Percentiles rank a stretch among this genome's conserved stretches.
Evolutionary conservation across 2,329 filamentous ascomycete species (phyloP).

Genomic region (Microdochium bolleyi): DNA sequence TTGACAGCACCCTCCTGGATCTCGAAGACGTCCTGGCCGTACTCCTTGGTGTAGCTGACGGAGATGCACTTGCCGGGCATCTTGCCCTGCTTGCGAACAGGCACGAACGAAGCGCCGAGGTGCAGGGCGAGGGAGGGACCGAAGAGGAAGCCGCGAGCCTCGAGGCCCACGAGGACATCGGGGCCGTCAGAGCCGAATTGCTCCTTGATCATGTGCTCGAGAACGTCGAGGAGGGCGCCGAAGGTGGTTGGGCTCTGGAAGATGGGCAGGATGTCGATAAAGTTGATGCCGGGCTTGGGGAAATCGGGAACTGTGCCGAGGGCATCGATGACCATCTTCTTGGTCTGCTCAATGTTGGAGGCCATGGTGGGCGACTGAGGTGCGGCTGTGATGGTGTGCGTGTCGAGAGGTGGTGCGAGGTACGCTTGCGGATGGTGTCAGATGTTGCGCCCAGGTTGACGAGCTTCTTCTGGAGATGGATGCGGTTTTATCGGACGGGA

Average conservation of each 20-base stretch:
- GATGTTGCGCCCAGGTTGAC: not conserved
- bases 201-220: conserved; percentile 72
- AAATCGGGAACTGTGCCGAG: conserved; percentile 89
- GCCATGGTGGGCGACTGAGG: conserved; percentile 4
- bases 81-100: conserved; percentile 93
- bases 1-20: conserved; percentile 84
- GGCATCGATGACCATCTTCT: conserved; percentile 51
- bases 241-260: conserved; percentile 75
- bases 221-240: conserved; percentile 68
- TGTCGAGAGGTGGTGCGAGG: not conserved
- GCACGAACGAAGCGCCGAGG: conserved; percentile 80
- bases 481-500: conserved; percentile 50
- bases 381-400: not conserved
- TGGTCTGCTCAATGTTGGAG: conserved; percentile 19
- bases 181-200: conserved; percentile 56
- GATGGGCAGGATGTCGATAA: conserved; percentile 96
- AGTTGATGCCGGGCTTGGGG: conserved; percentile 84
- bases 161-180: conserved; percentile 88
- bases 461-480: conserved; percentile 3
- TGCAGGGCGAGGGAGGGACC: conserved; percentile 81
- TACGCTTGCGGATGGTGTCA: not conserved
- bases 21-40: conserved; percentile 91
- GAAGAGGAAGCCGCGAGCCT: conserved; percentile 92
- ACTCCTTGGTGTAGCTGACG: conserved; percentile 88
- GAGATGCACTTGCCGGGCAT: conserved; percentile 83